Conservation (phyloP, 176 grass and related monocot genomes). For the Lolium multiflorum region DNA sequence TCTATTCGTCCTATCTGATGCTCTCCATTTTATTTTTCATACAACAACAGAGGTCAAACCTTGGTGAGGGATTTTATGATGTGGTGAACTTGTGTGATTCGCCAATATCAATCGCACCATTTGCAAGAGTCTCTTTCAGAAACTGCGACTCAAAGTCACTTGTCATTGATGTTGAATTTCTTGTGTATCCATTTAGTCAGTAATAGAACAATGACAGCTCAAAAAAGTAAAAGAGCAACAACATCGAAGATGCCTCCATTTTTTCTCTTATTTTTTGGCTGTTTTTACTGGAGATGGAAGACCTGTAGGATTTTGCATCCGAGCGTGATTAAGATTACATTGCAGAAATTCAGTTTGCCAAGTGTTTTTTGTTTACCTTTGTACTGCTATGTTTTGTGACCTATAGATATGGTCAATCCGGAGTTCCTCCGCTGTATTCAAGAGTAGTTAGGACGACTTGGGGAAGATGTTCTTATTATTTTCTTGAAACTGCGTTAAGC, state of each 20-base stretch:
- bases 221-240: too few relatives aligned
- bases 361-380: not conserved
- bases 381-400: not conserved
- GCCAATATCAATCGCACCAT: not conserved
- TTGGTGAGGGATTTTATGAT: slow-evolving; percentile 58
- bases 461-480: too few relatives aligned
- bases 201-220: too few relatives aligned
- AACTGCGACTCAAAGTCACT: not conserved
- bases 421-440: too few relatives aligned
- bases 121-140: not conserved
- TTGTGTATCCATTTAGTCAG: not conserved
- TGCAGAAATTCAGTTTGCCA: not conserved
- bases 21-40: not conserved
- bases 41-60: slow-evolving; percentile 52
- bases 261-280: not conserved
- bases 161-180: not conserved
- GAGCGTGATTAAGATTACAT: not conserved
- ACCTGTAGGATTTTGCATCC: not conserved
- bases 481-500: too few relatives aligned
- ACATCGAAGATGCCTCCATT: not conserved
- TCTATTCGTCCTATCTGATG: not conserved
- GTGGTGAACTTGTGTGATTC: slow-evolving; percentile 24
- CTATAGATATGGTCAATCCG: not conserved
- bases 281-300: not conserved
- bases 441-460: too few relatives aligned